A percentile compares a stretch with the other conserved stretches of the same genome.
Evolutionary conservation across 345 rosid genomes (phyloP).

Genomic region (Trapa bicornis): DNA sequence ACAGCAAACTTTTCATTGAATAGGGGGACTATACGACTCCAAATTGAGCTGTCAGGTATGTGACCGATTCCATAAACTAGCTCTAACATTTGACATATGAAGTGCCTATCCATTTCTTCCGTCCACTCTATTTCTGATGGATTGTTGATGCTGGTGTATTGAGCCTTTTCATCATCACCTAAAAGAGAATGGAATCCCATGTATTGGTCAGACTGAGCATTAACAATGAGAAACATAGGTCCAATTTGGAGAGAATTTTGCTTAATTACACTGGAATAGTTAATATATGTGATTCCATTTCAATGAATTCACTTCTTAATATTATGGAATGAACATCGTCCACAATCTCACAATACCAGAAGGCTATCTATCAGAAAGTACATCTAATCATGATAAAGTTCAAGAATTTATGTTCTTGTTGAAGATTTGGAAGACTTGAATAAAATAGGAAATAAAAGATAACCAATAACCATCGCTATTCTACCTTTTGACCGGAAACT

Average conservation of each 20-base stretch:
- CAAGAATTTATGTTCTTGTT: neutral
- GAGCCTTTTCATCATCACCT: constrained; percentile 27
- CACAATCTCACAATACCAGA: neutral
- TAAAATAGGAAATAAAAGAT: neutral
- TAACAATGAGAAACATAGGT: neutral
- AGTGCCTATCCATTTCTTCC: constrained; percentile 35
- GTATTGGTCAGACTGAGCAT: neutral
- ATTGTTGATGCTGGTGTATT: constrained; percentile 12
- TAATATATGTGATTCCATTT: neutral
- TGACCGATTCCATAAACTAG: constrained; percentile 29
- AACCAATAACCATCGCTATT: neutral
- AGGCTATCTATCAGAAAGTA: neutral
- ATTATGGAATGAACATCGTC: neutral
- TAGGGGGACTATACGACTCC: constrained; percentile 40
- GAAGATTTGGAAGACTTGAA: neutral
- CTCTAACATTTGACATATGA: constrained; percentile 51
- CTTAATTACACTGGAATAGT: neutral
- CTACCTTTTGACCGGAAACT: neutral
- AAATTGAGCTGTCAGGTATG: constrained; percentile 42
- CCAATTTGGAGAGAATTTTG: no score
- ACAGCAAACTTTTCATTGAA: constrained; percentile 44
- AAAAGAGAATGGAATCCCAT: constrained; percentile 10
- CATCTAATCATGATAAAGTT: neutral
- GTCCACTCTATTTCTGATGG: constrained; percentile 43
- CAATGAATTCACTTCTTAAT: neutral